Conservation (phyloP, 805 yeast species). For the Yarrowia divulgata region DNA sequence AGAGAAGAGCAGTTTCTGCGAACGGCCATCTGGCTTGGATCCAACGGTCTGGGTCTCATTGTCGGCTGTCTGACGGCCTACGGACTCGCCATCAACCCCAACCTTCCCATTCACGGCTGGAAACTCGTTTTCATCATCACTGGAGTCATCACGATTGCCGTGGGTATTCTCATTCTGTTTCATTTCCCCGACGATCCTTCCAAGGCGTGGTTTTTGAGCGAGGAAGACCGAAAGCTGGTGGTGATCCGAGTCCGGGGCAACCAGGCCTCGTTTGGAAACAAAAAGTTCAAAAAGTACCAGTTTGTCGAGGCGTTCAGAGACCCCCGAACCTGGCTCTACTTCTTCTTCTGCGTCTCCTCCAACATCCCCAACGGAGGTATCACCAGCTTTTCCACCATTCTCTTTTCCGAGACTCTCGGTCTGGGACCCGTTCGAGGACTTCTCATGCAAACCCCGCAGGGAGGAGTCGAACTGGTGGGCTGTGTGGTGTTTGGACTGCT, state of each 20-base stretch:
- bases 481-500: conserved; percentile 5
- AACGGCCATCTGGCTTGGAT: conserved; percentile 15
- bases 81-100: conserved; percentile 6
- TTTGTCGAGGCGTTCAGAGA: conserved; percentile 60
- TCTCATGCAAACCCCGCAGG: conserved; percentile 13
- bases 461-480: conserved; percentile 8
- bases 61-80: conserved; percentile 15
- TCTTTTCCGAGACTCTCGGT: conserved; percentile 9
- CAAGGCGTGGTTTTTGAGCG: conserved; percentile 23
- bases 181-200: conserved; percentile 17
- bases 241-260: conserved; percentile 56
- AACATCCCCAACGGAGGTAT: conserved; percentile 58
- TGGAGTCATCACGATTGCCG: conserved; percentile 14
- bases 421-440: conserved; percentile 18
- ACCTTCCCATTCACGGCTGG: conserved; percentile 16
- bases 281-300: conserved; percentile 61
- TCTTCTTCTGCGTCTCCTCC: conserved; percentile 52
- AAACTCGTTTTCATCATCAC: conserved; percentile 26
- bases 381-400: conserved; percentile 19
- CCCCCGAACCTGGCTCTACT: conserved; percentile 58
- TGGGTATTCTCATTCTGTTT: conserved; percentile 9
- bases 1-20: conserved; percentile 23
- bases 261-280: conserved; percentile 65
- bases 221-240: conserved; percentile 7
- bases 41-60: conserved; percentile 13